phyloP scores from a whole-genome alignment of 1,284 basidiomycete genomes.

The Mrakiaceae sp. region DNA sequence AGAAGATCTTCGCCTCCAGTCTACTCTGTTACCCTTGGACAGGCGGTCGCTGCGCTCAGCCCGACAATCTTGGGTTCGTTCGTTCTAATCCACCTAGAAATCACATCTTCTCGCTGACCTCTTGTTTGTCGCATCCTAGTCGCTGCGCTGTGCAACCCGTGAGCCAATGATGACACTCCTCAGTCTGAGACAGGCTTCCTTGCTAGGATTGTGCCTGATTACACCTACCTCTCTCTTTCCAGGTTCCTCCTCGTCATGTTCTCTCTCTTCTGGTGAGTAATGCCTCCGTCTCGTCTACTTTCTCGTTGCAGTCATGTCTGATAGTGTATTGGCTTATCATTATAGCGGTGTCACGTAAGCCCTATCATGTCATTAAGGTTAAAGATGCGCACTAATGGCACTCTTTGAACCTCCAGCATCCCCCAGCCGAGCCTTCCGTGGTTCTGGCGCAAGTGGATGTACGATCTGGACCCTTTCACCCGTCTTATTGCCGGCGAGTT shows the following conservation, averaged over 20 bases:
- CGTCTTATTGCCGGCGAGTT: not conserved
- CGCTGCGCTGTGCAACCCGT: conserved; percentile 18
- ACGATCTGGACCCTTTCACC: conserved; percentile 44
- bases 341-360: too few relatives aligned
- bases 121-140: not conserved
- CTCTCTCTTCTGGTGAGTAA: conserved; percentile 66
- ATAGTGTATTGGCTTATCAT: not conserved
- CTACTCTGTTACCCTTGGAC: conserved; percentile 65
- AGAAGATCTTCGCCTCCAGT: conserved; percentile 22
- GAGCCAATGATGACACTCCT: conserved; percentile 5
- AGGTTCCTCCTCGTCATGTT: conserved; percentile 48
- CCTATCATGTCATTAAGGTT: not conserved
- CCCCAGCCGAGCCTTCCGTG: conserved; percentile 43
- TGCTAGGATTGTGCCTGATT: too few relatives aligned
- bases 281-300: conserved; percentile 43
- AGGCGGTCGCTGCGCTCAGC: conserved; percentile 58
- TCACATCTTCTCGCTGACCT: not conserved
- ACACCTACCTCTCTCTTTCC: conserved; percentile 33
- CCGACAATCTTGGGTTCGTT: conserved; percentile 43
- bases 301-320: not conserved
- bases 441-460: conserved; percentile 70
- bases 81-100: not conserved
- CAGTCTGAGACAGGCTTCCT: not conserved
- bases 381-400: conserved; percentile 17
- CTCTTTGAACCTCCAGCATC: conserved; percentile 1